Base-by-base conservation (phyloP, 2,329 filamentous ascomycete species). In the Ceratocystis cacaofunesta region DNA sequence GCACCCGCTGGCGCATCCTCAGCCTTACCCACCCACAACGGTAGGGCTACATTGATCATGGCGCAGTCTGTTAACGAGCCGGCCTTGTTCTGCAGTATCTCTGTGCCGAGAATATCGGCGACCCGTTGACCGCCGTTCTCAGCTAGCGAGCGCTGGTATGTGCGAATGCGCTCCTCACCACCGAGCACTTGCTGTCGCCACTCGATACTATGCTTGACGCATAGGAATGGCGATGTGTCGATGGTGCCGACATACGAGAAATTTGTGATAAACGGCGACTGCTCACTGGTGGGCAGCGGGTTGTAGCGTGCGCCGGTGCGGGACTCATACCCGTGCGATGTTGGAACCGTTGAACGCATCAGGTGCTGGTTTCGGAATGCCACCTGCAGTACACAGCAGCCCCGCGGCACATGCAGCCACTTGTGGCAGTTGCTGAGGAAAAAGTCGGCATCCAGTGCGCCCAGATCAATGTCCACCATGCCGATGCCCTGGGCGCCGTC, bases 401-500 rank as follows among this genome's bases (percentile, higher is more conserved):
- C 87, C 41, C 92, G 85, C 0, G 92, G 92, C 0, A 84, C 83
- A 71, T 84, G 86, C 6, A 96, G 83, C 92, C 92, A 97, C 78
- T 95, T 95, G 77, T 95, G 89, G 70, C 85, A 89, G 73, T 96
- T 96, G 65, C 81, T 87, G 15, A 92, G 82, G 71, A 95, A 89
- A 76, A 95, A 96, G 74, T 96, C 92, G 0, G 90, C 86, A 68
- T 91, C 82, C 2, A 91, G 76, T 3, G 75, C 73, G 0, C 72
- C 69, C 15, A 96, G 75, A 73, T 95, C 83, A 6, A 96, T 74
- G 0, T 81, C 78, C 6, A 96, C 80, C 74, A 94, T 87, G 1
- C 92, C 92, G 28, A 95, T 76, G 0, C 87, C 87, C 74, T 97
- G 92, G 0, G 92, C 92, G 17, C 84, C 92, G 72, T 97, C 92